Evolutionary conservation across 306 rosid genomes (phyloP).

Genomic region (Cercis canadensis): DNA sequence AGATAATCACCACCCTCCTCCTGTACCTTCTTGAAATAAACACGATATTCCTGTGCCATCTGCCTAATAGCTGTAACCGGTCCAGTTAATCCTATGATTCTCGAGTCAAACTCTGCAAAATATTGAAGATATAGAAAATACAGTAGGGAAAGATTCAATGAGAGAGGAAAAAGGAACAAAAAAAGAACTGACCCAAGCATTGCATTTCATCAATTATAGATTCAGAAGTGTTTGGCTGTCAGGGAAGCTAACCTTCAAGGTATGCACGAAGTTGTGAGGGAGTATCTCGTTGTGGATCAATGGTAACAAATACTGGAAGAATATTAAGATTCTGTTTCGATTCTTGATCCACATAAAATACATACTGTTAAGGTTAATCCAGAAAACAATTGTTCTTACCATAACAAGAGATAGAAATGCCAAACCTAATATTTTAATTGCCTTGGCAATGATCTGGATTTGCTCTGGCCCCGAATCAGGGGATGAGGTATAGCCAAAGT

Average conservation of each 20-base stretch:
- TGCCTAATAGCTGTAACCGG: constrained; percentile 77
- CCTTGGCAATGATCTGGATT: constrained; percentile 65
- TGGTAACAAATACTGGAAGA: constrained; percentile 82
- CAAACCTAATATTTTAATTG: constrained; percentile 73
- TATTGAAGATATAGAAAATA: constrained; percentile 16
- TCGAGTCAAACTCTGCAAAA: constrained; percentile 77
- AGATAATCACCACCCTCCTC: constrained; percentile 93
- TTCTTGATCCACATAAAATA: constrained; percentile 53
- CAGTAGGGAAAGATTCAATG: constrained; percentile 2
- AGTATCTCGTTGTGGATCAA: constrained; percentile 93
- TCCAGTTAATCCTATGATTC: constrained; percentile 83
- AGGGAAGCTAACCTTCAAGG: constrained; percentile 70
- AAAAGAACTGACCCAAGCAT: constrained; percentile 5
- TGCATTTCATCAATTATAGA: constrained; percentile 18
- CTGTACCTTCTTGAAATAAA: constrained; percentile 75
- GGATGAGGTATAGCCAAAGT: constrained; percentile 91
- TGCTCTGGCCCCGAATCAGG: constrained; percentile 96
- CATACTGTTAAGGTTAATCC: constrained; percentile 31
- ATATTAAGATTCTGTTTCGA: constrained; percentile 58
- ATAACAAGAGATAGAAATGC: constrained; percentile 19
- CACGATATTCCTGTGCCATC: constrained; percentile 90
- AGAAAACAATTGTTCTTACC: constrained; percentile 15
- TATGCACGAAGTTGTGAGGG: constrained; percentile 78
- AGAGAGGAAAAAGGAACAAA: constrained; percentile 1
- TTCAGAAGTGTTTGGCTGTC: constrained; percentile 1